These are phyloP conservation scores for Penstemon davidsonii DNA, from an alignment of 257 asterid genomes.

Conservation along the genomic window DNA sequence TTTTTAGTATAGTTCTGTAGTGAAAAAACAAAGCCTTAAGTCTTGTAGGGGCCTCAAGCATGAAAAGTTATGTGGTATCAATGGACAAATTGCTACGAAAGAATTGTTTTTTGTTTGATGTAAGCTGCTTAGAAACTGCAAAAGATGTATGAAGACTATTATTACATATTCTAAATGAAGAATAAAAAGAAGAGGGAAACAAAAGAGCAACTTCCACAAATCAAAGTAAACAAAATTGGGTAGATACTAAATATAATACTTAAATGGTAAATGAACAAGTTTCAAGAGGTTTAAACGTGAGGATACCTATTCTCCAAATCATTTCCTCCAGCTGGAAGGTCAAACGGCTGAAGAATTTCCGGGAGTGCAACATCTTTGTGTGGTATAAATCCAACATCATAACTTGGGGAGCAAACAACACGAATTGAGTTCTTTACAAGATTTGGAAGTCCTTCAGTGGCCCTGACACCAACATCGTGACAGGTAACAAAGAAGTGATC, in stretches of 20 bases:
- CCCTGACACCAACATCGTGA: constrained; percentile 99
- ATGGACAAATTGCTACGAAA: background rate
- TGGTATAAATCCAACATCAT: constrained; percentile 95
- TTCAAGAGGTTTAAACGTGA: constrained; percentile 10
- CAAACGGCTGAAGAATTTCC: constrained; percentile 96
- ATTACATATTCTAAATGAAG: constrained; percentile 17
- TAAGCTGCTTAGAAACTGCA: background rate
- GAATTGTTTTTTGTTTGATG: background rate
- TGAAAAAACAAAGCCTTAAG: background rate
- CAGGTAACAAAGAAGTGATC: constrained; percentile 98
- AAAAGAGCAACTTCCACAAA: constrained; percentile 1
- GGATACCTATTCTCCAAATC: constrained; percentile 82
- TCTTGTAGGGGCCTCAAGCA: background rate
- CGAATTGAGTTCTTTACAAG: constrained; percentile 97
- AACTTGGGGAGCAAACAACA: constrained; percentile 98
- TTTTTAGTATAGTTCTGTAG: too few species aligned
- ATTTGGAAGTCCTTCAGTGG: constrained; percentile 93
- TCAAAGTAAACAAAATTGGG: background rate
- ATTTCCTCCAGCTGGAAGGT: constrained; percentile 97
- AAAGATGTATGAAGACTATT: background rate
- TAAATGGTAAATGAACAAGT: background rate
- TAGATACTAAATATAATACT: background rate
- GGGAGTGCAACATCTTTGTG: constrained; percentile 99
- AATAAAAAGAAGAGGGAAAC: background rate
- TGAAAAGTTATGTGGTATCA: background rate